These are phyloP conservation scores for Salvia miltiorrhiza DNA, from an alignment of 257 asterid species.

Conservation along the genomic window DNA sequence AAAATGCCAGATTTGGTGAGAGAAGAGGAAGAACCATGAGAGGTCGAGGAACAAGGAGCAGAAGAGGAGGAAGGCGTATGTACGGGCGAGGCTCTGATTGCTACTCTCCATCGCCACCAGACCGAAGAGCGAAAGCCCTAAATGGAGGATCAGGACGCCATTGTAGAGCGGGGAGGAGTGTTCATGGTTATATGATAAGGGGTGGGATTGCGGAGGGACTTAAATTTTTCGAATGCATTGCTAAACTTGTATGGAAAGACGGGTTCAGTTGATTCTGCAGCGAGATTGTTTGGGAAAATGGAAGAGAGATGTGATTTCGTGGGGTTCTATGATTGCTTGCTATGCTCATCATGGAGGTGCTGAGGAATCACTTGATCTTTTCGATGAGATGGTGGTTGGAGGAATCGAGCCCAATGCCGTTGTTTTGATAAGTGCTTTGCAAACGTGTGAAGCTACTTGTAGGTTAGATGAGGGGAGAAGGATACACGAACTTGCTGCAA, in stretches of 20 bases:
- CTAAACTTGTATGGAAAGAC: slow-evolving; percentile 59
- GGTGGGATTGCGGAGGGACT: slow-evolving; percentile 29
- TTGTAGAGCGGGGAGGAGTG: slow-evolving; percentile 61
- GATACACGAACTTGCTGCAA: slow-evolving; percentile 48
- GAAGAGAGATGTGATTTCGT: slow-evolving; percentile 65
- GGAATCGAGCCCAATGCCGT: slow-evolving; percentile 49
- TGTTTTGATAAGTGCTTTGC: slow-evolving; percentile 51
- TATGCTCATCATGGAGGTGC: slow-evolving; percentile 63
- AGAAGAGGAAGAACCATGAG: too few species aligned
- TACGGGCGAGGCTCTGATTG: too few species aligned
- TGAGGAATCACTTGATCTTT: slow-evolving; percentile 42
- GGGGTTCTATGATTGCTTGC: slow-evolving; percentile 77
- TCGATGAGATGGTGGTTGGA: slow-evolving; percentile 41
- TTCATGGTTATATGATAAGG: slow-evolving; percentile 57
- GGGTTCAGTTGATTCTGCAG: slow-evolving; percentile 38
- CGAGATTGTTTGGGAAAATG: slow-evolving; percentile 50
- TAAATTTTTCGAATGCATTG: slow-evolving; percentile 49
- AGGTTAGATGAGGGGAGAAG: slow-evolving; percentile 46
- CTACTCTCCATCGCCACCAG: too few species aligned
- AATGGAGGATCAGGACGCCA: too few species aligned
- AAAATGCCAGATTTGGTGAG: too few species aligned
- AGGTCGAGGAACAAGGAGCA: too few species aligned
- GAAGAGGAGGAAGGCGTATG: too few species aligned
- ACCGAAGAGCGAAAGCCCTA: too few species aligned
- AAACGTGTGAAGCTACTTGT: slow-evolving; percentile 63